These are phyloP conservation scores for Nissolia schottii DNA, from an alignment of 306 rosid genomes.

Conservation along the genomic window DNA sequence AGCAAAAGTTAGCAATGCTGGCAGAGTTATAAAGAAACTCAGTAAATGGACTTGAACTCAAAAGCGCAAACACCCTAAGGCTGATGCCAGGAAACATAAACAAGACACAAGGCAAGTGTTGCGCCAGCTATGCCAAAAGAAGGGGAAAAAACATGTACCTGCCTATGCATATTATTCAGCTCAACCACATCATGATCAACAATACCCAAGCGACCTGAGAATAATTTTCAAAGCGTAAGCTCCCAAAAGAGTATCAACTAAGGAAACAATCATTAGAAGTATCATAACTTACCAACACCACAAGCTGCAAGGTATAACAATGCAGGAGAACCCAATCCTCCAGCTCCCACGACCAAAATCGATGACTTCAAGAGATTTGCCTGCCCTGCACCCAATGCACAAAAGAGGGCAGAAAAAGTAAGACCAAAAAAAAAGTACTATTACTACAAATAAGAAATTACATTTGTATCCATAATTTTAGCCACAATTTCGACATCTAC, in stretches of 20 bases:
- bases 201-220: constrained; percentile 73
- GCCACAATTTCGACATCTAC: too few species aligned
- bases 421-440: background rate
- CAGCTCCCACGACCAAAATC: constrained; percentile 90
- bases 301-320: constrained; percentile 82
- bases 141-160: constrained; percentile 38
- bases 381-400: constrained; percentile 47
- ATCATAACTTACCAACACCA: constrained; percentile 65
- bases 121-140: background rate
- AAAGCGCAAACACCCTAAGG: background rate
- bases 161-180: constrained; percentile 95
- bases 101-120: background rate
- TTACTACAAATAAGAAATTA: background rate
- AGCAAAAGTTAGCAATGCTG: background rate
- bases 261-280: background rate
- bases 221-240: constrained; percentile 21
- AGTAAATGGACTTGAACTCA: background rate
- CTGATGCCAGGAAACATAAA: background rate
- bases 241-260: background rate
- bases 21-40: background rate
- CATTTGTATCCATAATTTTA: too few species aligned
- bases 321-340: constrained; percentile 95
- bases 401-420: background rate
- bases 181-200: constrained; percentile 94
- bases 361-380: constrained; percentile 72